Percentiles rank a stretch among this genome's conserved stretches.
Evolutionary conservation across 2,329 filamentous ascomycete genomes (phyloP).

Genomic region (Decorospora gaudefroyi): DNA sequence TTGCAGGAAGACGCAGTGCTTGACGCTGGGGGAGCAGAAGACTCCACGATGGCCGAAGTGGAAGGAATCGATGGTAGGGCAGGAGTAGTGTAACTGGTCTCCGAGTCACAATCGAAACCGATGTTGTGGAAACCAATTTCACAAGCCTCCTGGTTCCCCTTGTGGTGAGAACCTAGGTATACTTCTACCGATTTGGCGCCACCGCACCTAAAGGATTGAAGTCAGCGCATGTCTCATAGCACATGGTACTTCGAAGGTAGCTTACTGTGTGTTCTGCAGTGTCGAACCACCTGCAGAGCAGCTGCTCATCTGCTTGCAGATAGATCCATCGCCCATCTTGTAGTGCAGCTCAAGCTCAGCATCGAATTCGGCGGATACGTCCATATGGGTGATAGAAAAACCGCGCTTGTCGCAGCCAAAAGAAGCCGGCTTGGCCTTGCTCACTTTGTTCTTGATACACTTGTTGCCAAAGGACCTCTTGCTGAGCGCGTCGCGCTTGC

Average conservation of each 20-base stretch:
- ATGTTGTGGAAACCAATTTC: slow-evolving; percentile 74
- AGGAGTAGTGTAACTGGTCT: slow-evolving; percentile 30
- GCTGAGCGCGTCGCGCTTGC: slow-evolving; percentile 61
- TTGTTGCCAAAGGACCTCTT: slow-evolving; percentile 53
- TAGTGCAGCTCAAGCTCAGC: slow-evolving; percentile 84
- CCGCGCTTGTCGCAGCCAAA: slow-evolving; percentile 69
- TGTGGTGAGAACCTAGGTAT: slow-evolving; percentile 55
- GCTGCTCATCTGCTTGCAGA: slow-evolving; percentile 71
- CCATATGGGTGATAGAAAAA: slow-evolving; percentile 77
- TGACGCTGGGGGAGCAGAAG: slow-evolving; percentile 12
- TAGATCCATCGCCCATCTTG: slow-evolving; percentile 78
- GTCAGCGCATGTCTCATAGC: no score
- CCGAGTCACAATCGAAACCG: slow-evolving; percentile 69
- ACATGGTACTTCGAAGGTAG: no score
- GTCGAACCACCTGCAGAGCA: slow-evolving; percentile 71
- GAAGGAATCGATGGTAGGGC: slow-evolving; percentile 19
- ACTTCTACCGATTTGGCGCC: slow-evolving; percentile 83
- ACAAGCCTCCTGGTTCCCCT: slow-evolving; percentile 63
- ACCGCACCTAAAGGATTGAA: no score
- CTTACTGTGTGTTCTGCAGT: slow-evolving; percentile 80
- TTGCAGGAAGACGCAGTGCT: slow-evolving; percentile 2
- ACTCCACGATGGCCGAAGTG: slow-evolving; percentile 15
- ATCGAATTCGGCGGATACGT: slow-evolving; percentile 75
- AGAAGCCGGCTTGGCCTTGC: slow-evolving; percentile 57
- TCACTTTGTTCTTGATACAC: slow-evolving; percentile 52